Percentiles rank a stretch among this genome's conserved stretches.
phyloP scores from a whole-genome alignment of 768 basidiomycete species.

The Xerocomellus intermedius region DNA sequence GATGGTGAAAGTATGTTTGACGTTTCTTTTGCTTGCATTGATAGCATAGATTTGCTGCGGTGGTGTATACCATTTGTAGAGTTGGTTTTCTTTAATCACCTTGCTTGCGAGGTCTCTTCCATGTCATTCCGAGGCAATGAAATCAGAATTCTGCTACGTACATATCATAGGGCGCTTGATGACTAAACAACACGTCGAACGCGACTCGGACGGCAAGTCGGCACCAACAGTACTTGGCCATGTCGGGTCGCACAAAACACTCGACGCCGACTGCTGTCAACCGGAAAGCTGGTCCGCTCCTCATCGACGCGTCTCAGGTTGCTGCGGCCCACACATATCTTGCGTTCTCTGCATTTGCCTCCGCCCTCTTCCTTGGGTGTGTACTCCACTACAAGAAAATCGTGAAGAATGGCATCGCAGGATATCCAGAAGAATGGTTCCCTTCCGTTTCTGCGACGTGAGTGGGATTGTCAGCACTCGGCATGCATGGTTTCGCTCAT shows the following conservation, averaged over 20 bases:
- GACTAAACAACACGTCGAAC: not conserved
- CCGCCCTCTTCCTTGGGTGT: conserved; percentile 63
- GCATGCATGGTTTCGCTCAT: not conserved
- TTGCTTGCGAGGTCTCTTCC: not conserved
- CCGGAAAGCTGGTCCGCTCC: conserved; percentile 13
- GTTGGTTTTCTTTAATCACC: conserved; percentile 1
- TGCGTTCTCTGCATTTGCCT: conserved; percentile 60
- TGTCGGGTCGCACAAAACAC: conserved; percentile 20
- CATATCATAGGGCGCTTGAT: no score
- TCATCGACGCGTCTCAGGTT: conserved; percentile 51
- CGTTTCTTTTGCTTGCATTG: conserved; percentile 3
- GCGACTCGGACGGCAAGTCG: not conserved
- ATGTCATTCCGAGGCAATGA: no score
- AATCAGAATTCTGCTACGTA: no score
- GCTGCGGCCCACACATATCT: conserved; percentile 65
- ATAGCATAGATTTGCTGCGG: conserved; percentile 21
- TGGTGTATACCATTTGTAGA: conserved; percentile 29
- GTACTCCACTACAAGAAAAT: conserved; percentile 78
- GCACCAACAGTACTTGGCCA: conserved; percentile 3
- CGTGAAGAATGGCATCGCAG: conserved; percentile 80
- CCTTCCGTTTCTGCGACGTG: conserved; percentile 87
- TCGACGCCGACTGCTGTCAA: not conserved
- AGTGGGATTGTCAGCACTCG: conserved; percentile 23
- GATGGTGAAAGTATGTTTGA: conserved; percentile 20
- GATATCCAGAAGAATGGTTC: conserved; percentile 86